Base-by-base conservation (phyloP, 768 basidiomycete genomes). In the Psilocybe azurescens region DNA sequence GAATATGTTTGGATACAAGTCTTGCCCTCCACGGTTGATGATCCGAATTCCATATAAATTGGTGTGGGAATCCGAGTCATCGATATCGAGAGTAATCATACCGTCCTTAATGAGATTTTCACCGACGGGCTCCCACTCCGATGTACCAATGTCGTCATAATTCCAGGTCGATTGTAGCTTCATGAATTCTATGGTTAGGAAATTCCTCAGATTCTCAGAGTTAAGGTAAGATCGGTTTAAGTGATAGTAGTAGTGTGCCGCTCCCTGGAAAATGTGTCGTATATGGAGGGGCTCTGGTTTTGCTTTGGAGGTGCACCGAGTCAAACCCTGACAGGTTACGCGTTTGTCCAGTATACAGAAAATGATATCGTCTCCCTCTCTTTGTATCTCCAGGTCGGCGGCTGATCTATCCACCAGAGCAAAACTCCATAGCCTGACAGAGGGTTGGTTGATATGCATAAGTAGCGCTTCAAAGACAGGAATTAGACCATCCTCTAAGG, bases 1-100 rank as follows among this genome's bases (percentile, higher is more conserved):
- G 54, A 74, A 74, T 11, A 73, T 36, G 44, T 63, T 64, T 2
- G 64, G 58, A 53, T 71, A 74, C 2, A 76, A 61, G 46, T 64
- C 52, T 9, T 38, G 11, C 7, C 53, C 53, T 16, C 65, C 60
- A 16, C 66, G 61, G 61, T 76, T 76, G 18, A 53, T 67, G 53
- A 76, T 67, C 47, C 64, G 65, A 28, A 67, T 65, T 7, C 71
- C 71, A 59, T 69, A 72, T 11, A 56, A 44, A 13, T 56, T 53
- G 3, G 7, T 39, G 1, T 24, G 24, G 24, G 24, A 24, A 24
- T 7, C 10, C 1, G 55, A 39, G 3, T 61, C 66, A 6, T 66
- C 50, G 33, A 69, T 51, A 13, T 63, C 61, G 32, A 72, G 68
- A 10, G 24, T 38, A 10, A 70, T 52, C 10, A 66, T 56, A 2